Percentiles rank a stretch among this genome's conserved stretches.
phyloP scores from a whole-genome alignment of 2,329 filamentous ascomycete species.

The Aspergillus pseudonomiae region DNA sequence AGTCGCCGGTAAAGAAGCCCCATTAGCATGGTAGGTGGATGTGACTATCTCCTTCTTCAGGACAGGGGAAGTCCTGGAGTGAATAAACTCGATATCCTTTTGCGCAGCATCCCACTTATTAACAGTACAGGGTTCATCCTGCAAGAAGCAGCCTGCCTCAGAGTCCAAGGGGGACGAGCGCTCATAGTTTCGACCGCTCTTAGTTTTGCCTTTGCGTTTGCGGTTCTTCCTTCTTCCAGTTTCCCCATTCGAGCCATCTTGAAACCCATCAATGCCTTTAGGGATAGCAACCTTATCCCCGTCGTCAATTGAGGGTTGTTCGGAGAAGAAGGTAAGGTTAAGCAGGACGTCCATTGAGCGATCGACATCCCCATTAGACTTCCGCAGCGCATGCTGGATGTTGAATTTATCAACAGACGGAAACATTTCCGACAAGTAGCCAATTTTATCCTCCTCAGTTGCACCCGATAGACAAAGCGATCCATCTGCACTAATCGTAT shows the following conservation, averaged over 20 bases:
- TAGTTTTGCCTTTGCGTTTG: conserved; percentile 46
- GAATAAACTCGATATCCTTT: conserved; percentile 64
- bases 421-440: conserved; percentile 71
- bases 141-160: conserved; percentile 18
- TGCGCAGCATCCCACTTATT: conserved; percentile 64
- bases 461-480: conserved; percentile 32
- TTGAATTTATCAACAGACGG: conserved; percentile 67
- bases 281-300: conserved; percentile 48
- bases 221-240: conserved; percentile 44
- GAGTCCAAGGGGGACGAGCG: conserved; percentile 17
- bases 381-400: conserved; percentile 67
- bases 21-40: conserved; percentile 62
- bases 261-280: conserved; percentile 84
- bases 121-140: conserved; percentile 13
- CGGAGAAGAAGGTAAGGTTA: conserved; percentile 75
- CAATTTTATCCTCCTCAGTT: conserved; percentile 61
- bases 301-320: conserved; percentile 59
- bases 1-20: conserved; percentile 58
- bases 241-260: conserved; percentile 55
- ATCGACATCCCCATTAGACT: conserved; percentile 67
- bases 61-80: conserved; percentile 52
- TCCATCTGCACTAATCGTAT: conserved; percentile 33
- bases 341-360: conserved; percentile 78
- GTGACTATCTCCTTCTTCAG: conserved; percentile 52
- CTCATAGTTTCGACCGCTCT: conserved; percentile 33